Percentiles rank a stretch among this genome's conserved stretches.
Conservation (phyloP, 2,329 filamentous ascomycete species). For the Alternaria atra region DNA sequence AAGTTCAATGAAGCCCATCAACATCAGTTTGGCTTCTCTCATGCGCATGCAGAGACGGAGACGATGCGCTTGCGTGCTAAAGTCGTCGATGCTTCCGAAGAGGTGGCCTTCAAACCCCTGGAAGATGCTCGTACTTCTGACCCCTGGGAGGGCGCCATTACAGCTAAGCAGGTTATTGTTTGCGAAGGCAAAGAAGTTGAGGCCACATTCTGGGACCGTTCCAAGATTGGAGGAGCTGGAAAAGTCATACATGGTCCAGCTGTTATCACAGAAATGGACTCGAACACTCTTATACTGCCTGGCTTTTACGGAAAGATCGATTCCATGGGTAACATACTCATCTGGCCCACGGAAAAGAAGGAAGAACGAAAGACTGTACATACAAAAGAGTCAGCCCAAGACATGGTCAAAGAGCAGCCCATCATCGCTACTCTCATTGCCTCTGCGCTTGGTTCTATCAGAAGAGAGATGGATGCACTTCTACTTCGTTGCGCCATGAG, state of each 20-base stretch:
- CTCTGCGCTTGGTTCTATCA: constrained; percentile 57
- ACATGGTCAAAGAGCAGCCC: constrained; percentile 52
- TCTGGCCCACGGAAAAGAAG: constrained; percentile 51
- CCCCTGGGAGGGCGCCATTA: constrained; percentile 50
- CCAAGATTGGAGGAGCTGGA: constrained; percentile 53
- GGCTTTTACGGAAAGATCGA: constrained; percentile 59
- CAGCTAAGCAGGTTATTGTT: constrained; percentile 52
- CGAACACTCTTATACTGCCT: constrained; percentile 61
- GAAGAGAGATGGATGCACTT: constrained; percentile 61
- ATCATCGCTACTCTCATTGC: constrained; percentile 57
- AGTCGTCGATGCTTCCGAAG: constrained; percentile 54
- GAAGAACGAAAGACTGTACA: constrained; percentile 38
- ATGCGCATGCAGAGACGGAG: constrained; percentile 57
- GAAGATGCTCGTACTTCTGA: constrained; percentile 34
- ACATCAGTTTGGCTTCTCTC: constrained; percentile 58
- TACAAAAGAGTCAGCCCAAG: constrained; percentile 49
- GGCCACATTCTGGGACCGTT: constrained; percentile 58
- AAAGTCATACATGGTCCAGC: constrained; percentile 56
- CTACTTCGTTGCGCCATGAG: constrained; percentile 63
- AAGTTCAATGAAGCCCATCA: constrained; percentile 56
- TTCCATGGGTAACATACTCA: constrained; percentile 60
- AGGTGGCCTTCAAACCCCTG: constrained; percentile 51
- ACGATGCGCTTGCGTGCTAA: constrained; percentile 59
- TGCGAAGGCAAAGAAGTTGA: constrained; percentile 53
- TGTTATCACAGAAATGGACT: constrained; percentile 62